These are phyloP conservation scores for Mycena venus DNA, from an alignment of 768 basidiomycete species.

Conservation along the genomic window DNA sequence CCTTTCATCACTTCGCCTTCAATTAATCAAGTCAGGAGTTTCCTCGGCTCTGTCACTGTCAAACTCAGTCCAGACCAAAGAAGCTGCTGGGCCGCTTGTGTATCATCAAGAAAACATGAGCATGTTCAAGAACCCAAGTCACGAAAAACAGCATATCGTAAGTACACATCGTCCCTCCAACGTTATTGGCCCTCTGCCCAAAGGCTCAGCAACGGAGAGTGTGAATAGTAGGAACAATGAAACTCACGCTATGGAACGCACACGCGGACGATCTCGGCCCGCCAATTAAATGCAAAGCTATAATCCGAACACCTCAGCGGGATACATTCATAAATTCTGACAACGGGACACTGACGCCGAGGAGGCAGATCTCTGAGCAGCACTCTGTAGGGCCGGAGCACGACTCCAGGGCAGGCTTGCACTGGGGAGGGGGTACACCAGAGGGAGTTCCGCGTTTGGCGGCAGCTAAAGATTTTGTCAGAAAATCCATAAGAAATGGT, in stretches of 20 bases:
- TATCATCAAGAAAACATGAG: neutral
- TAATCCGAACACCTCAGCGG: slow-evolving; percentile 7
- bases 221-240: slow-evolving; percentile 8
- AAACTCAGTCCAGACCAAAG: slow-evolving; percentile 5
- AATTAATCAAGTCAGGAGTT: slow-evolving; percentile 9
- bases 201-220: slow-evolving; percentile 8
- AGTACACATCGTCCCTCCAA: slow-evolving; percentile 1
- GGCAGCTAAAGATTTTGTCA: slow-evolving; percentile 9
- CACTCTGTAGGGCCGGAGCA: slow-evolving; percentile 1
- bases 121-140: neutral
- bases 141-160: slow-evolving; percentile 6
- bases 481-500: slow-evolving; percentile 16
- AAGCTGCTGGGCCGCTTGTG: slow-evolving; percentile 1
- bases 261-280: slow-evolving; percentile 1
- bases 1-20: slow-evolving; percentile 4
- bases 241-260: slow-evolving; percentile 8
- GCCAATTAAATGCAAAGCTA: slow-evolving; percentile 7
- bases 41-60: slow-evolving; percentile 12
- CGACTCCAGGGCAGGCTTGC: neutral
- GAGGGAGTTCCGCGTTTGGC: slow-evolving; percentile 11
- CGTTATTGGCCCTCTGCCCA: slow-evolving; percentile 2
- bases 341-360: slow-evolving; percentile 6
- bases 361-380: slow-evolving; percentile 1
- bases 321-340: slow-evolving; percentile 11
- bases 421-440: neutral